Evolutionary conservation across 352 stramenopile genomes (phyloP).

Genomic region (Phytophthora podocarpi): DNA sequence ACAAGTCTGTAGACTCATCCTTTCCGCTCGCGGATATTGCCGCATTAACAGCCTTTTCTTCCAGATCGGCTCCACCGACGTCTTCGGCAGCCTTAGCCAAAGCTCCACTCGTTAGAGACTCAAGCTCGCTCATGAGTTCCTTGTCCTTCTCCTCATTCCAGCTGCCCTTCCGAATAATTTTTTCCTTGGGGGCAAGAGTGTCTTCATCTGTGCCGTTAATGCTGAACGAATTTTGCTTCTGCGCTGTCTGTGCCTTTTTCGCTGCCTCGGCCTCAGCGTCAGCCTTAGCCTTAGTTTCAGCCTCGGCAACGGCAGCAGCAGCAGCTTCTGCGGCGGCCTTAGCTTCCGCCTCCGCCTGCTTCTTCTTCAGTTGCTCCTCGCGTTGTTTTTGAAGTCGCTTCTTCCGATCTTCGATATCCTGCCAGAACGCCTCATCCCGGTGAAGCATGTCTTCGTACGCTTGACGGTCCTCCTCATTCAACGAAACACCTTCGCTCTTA

Average conservation of each 20-base stretch:
- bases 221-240: slow-evolving; percentile 71
- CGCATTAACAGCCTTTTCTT: slow-evolving; percentile 49
- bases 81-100: slow-evolving; percentile 49
- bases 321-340: slow-evolving; percentile 43
- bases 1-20: slow-evolving; percentile 51
- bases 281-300: slow-evolving; percentile 46
- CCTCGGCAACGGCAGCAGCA: slow-evolving; percentile 37
- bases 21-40: slow-evolving; percentile 19
- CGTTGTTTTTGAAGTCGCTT: slow-evolving; percentile 70
- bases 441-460: slow-evolving; percentile 91
- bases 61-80: slow-evolving; percentile 27
- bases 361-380: slow-evolving; percentile 74
- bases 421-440: slow-evolving; percentile 86
- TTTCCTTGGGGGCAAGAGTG: slow-evolving; percentile 38
- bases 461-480: slow-evolving; percentile 83
- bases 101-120: slow-evolving; percentile 72
- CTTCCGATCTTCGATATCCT: slow-evolving; percentile 84
- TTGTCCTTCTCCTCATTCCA: slow-evolving; percentile 90
- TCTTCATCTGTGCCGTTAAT: slow-evolving; percentile 77
- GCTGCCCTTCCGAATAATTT: slow-evolving; percentile 66
- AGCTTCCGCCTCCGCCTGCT: slow-evolving; percentile 59
- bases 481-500: slow-evolving; percentile 70
- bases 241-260: slow-evolving; percentile 37
- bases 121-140: slow-evolving; percentile 84
- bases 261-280: slow-evolving; percentile 29